Evolutionary conservation across 495 filamentous ascomycete genomes (phyloP).

Genomic region (Pseudoneurospora amorphoporcata): DNA sequence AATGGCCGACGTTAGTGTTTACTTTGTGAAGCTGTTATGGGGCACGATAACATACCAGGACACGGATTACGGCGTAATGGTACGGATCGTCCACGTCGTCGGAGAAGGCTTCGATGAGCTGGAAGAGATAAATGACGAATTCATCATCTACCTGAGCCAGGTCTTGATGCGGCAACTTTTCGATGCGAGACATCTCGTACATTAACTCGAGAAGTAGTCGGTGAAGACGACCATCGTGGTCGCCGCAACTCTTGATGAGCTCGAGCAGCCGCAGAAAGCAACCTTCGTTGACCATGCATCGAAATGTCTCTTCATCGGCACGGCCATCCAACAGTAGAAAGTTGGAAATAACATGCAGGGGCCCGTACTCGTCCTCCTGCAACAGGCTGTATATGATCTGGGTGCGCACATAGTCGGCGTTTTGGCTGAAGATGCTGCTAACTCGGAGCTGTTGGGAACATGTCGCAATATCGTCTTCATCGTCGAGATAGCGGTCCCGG

Average conservation of each 20-base stretch:
- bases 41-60: conserved; percentile 52
- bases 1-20: not conserved
- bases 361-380: conserved; percentile 75
- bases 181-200: conserved; percentile 95
- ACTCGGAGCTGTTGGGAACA: conserved; percentile 76
- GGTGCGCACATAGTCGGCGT: conserved; percentile 79
- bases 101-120: conserved; percentile 79
- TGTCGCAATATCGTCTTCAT: conserved; percentile 72
- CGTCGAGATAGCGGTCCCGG: conserved; percentile 73
- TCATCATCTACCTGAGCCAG: conserved; percentile 72
- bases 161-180: conserved; percentile 67
- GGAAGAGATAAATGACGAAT: conserved; percentile 75
- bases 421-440: conserved; percentile 58
- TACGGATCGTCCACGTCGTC: conserved; percentile 91
- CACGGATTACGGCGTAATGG: conserved; percentile 89
- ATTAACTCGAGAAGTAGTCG: conserved; percentile 75
- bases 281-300: conserved; percentile 77
- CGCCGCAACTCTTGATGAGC: conserved; percentile 55
- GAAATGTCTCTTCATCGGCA: conserved; percentile 65
- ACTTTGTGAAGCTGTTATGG: not conserved
- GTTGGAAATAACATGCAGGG: conserved; percentile 71
- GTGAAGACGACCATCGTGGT: conserved; percentile 62
- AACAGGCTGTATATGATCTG: conserved; percentile 88
- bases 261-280: conserved; percentile 76
- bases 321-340: conserved; percentile 89